A percentile compares a stretch with the other conserved stretches of the same genome.
phyloP scores from a whole-genome alignment of 176 grass and related monocot genomes.

The Eragrostis curvula region DNA sequence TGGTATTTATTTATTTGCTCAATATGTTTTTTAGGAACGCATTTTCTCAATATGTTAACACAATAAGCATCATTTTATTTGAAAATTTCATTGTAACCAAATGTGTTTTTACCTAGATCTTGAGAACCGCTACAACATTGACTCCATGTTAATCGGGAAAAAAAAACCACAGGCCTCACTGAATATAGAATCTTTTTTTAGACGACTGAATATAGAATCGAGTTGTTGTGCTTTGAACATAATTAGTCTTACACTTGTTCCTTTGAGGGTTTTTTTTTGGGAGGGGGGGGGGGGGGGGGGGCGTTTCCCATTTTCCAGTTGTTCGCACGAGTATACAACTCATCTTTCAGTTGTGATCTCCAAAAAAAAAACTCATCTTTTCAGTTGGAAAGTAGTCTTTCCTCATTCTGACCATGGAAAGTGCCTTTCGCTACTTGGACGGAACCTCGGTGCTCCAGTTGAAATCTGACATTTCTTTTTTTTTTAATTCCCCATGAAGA shows the following conservation, averaged over 20 bases:
- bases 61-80: not conserved
- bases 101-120: no score
- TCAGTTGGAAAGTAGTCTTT: conserved; percentile 2
- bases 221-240: not conserved
- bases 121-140: conserved; percentile 19
- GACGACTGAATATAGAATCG: conserved; percentile 2
- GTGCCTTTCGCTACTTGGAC: conserved; percentile 6
- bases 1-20: not conserved
- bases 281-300: no score
- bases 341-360: no score
- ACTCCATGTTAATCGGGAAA: not conserved
- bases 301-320: not conserved
- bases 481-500: conserved; percentile 18
- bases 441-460: conserved; percentile 11
- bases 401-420: conserved; percentile 11
- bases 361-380: no score
- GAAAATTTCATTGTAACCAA: no score
- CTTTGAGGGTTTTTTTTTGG: not conserved
- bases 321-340: not conserved
- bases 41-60: not conserved
- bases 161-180: no score
- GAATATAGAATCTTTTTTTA: no score
- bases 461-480: not conserved
- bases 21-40: no score
- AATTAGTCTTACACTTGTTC: conserved; percentile 21